A percentile compares a stretch with the other conserved stretches of the same genome.
Evolutionary conservation across 1,284 basidiomycete genomes (phyloP).

Genomic region (Heterobasidion irregulare): DNA sequence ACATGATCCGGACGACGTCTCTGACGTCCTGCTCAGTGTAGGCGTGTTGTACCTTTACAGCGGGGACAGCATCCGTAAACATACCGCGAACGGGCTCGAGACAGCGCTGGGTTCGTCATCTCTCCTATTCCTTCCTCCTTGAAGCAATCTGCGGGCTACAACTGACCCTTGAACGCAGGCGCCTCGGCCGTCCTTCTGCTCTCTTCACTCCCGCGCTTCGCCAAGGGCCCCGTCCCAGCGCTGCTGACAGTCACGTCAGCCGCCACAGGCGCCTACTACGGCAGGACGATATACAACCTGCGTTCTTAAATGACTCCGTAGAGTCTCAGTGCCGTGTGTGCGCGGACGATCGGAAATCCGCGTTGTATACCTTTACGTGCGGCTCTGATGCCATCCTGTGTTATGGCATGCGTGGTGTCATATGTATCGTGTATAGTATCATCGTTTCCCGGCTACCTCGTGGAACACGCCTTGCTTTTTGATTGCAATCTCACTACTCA

Average conservation of each 20-base stretch:
- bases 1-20: background rate
- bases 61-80: conserved; percentile 66
- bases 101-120: conserved; percentile 57
- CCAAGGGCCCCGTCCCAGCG: conserved; percentile 74
- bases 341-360: background rate
- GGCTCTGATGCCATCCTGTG: background rate
- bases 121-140: conserved; percentile 1
- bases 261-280: conserved; percentile 63
- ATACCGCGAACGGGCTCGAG: conserved; percentile 66
- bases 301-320: background rate
- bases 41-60: conserved; percentile 73
- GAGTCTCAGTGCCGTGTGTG: background rate
- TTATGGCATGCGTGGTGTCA: background rate
- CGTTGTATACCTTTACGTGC: background rate
- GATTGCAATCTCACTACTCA: background rate
- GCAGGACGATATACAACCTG: conserved; percentile 48
- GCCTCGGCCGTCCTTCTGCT: conserved; percentile 72
- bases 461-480: background rate
- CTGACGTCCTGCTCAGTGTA: conserved; percentile 36
- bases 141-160: background rate
- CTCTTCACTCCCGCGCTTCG: conserved; percentile 69
- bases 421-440: background rate
- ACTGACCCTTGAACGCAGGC: conserved; percentile 29
- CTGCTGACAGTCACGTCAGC: conserved; percentile 58
- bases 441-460: background rate